Evolutionary conservation across 2,329 filamentous ascomycete species (phyloP), one percentile per base, ranked within the genome.

Genomic region (Claviceps lovelessii): DNA sequence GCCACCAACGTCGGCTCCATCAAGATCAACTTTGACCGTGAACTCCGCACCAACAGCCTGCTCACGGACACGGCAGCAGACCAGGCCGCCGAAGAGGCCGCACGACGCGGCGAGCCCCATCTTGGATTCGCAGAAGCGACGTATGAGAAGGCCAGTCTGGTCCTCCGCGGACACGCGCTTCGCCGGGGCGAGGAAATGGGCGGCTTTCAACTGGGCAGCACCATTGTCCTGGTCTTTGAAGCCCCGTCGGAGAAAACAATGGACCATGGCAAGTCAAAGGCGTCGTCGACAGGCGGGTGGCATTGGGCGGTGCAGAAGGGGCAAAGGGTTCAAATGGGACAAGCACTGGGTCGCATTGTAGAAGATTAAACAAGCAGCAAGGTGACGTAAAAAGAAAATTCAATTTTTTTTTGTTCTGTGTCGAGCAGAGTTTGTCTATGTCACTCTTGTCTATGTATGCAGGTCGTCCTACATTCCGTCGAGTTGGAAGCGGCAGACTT

Each of bases 1-100:
- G 93, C 93, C 8, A 98, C 93, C 28, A 98, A 98, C 64, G 93
- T 98, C 48, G 93, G 93, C 55, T 94, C 88, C 57, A 97, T 98
- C 72, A 87, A 88, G 67, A 81, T 98, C 74, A 96, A 98, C 73
- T 98, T 98, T 68, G 94, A 98, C 71, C 78, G 84, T 57, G 93
- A 98, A 71, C 76, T 98, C 57, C 85, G 91, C 59, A 94, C 94
- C 52, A 98, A 98, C 72, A 90, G 84, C 61, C 76, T 98, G 53
- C 84, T 86, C 3, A 96, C 91, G 3, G 93, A 98, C 68, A 98
- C 91, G 0, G 88, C 85, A 15, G 91, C 91, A 19, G 90, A 96
- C 65, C 78, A 80, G 54, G 90, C 90, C 2, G 91, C 91, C 0
- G 88, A 89, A 58, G 80, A 86, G 64, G 90, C 91, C 4, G 78